Percentiles rank a stretch among this genome's conserved stretches.
These are phyloP conservation scores for Aspergillus aculeatinus DNA, from an alignment of 2,329 filamentous ascomycete species.

Conservation along the genomic window DNA sequence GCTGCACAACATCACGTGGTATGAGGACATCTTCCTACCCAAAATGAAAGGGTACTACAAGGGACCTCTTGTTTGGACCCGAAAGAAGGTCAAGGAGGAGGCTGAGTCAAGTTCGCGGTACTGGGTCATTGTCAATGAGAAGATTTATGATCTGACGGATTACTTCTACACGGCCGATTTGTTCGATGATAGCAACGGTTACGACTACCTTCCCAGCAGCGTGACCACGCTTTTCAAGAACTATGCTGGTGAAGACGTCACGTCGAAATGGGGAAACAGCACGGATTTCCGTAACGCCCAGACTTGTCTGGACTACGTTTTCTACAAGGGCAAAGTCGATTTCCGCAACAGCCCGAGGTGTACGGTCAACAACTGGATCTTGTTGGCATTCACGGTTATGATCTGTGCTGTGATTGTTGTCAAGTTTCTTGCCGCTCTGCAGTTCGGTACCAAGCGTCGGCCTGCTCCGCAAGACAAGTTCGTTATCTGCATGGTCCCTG, in stretches of 20 bases:
- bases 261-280: slow-evolving; percentile 58
- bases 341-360: slow-evolving; percentile 77
- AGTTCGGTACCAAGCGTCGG: slow-evolving; percentile 86
- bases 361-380: slow-evolving; percentile 85
- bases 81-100: slow-evolving; percentile 58
- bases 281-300: slow-evolving; percentile 63
- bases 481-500: slow-evolving; percentile 95
- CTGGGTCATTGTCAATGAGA: slow-evolving; percentile 76
- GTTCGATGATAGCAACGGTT: slow-evolving; percentile 56
- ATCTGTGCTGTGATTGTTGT: slow-evolving; percentile 74
- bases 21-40: slow-evolving; percentile 69
- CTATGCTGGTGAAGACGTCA: slow-evolving; percentile 79
- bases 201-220: slow-evolving; percentile 69
- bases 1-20: slow-evolving; percentile 71
- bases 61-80: slow-evolving; percentile 75
- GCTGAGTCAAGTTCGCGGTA: slow-evolving; percentile 66
- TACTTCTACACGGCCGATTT: slow-evolving; percentile 76
- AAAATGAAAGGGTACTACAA: slow-evolving; percentile 83
- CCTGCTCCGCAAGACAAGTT: slow-evolving; percentile 96
- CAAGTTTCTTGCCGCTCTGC: slow-evolving; percentile 91
- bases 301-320: slow-evolving; percentile 78
- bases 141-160: slow-evolving; percentile 85
- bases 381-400: slow-evolving; percentile 83
- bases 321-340: slow-evolving; percentile 79
- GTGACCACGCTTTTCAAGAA: slow-evolving; percentile 68